A percentile compares a stretch with the other conserved stretches of the same genome.
Evolutionary conservation across 2,329 filamentous ascomycete species (phyloP).

Genomic region (Fusarium azukiicola): DNA sequence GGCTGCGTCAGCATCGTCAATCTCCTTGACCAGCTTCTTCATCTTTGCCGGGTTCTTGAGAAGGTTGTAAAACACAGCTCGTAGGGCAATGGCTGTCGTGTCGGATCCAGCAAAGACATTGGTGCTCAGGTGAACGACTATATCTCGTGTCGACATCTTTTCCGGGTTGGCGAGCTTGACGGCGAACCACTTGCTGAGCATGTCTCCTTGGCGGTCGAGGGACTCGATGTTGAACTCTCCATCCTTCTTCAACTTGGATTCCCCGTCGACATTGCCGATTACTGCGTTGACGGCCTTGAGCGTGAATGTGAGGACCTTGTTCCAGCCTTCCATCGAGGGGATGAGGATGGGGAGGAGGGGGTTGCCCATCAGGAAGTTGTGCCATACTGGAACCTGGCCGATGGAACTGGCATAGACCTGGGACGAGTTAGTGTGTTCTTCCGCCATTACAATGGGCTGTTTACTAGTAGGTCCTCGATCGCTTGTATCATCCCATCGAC

Average conservation of each 20-base stretch:
- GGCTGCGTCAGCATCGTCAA: neutral
- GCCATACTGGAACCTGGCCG: neutral
- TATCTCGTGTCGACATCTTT: conserved; percentile 2
- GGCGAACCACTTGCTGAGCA: conserved; percentile 15
- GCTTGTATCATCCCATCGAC: conserved; percentile 4
- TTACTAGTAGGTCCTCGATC: neutral
- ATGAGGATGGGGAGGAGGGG: conserved; percentile 1
- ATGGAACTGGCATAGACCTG: conserved; percentile 7
- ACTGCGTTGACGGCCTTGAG: conserved; percentile 1
- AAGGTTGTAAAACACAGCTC: neutral
- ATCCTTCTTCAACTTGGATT: neutral
- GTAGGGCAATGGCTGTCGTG: conserved; percentile 2
- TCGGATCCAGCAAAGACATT: conserved; percentile 3
- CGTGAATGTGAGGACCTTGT: conserved; percentile 9
- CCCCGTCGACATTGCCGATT: neutral
- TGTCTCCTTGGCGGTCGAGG: conserved; percentile 2
- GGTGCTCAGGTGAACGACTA: conserved; percentile 11
- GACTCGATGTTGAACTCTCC: neutral
- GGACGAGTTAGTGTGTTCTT: neutral
- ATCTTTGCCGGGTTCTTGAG: neutral
- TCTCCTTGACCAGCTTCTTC: neutral
- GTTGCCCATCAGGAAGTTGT: conserved; percentile 13
- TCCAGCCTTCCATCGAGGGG: conserved; percentile 14
- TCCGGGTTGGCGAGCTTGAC: neutral
- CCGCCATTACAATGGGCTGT: neutral